A percentile compares a stretch with the other conserved stretches of the same genome.
Evolutionary conservation across 306 rosid species (phyloP).

Genomic region (Pachyrhizus erosus): DNA sequence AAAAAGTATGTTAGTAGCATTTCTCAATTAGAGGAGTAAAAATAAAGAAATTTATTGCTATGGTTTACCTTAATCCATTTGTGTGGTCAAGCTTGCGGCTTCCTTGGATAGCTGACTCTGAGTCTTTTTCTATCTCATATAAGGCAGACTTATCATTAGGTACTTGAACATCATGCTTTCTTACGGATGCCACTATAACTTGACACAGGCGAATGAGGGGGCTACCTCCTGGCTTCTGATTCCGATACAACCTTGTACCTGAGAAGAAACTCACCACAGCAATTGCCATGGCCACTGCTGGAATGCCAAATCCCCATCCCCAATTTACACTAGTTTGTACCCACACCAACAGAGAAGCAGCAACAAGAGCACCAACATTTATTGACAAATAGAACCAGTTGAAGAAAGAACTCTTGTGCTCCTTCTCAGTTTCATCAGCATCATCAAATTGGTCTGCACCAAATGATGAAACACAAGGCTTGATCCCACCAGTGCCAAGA

Average conservation of each 20-base stretch:
- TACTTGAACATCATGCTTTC: slow-evolving; percentile 46
- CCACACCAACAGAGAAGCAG: slow-evolving; percentile 66
- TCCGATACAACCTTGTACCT: slow-evolving; percentile 60
- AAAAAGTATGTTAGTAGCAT: not conserved
- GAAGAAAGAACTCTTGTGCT: slow-evolving; percentile 73
- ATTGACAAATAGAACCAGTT: slow-evolving; percentile 75
- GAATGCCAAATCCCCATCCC: slow-evolving; percentile 78
- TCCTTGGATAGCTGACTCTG: slow-evolving; percentile 66
- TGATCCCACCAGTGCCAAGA: slow-evolving; percentile 76
- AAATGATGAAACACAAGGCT: slow-evolving; percentile 74
- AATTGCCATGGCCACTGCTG: slow-evolving; percentile 67
- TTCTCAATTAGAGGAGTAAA: not conserved
- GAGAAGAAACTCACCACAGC: slow-evolving; percentile 70
- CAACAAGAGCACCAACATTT: slow-evolving; percentile 71
- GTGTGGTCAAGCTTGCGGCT: slow-evolving; percentile 80
- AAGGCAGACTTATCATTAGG: slow-evolving; percentile 59
- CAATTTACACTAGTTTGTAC: slow-evolving; percentile 62
- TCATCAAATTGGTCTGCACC: slow-evolving; percentile 85
- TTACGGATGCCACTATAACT: slow-evolving; percentile 66
- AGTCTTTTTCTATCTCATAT: slow-evolving; percentile 63
- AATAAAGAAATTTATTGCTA: slow-evolving; percentile 1
- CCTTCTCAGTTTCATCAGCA: slow-evolving; percentile 62
- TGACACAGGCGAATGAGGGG: slow-evolving; percentile 66
- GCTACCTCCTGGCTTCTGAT: slow-evolving; percentile 76
- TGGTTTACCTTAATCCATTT: slow-evolving; percentile 53